Base-by-base conservation (phyloP, 345 rosid species). In the Moricandia arvensis region DNA sequence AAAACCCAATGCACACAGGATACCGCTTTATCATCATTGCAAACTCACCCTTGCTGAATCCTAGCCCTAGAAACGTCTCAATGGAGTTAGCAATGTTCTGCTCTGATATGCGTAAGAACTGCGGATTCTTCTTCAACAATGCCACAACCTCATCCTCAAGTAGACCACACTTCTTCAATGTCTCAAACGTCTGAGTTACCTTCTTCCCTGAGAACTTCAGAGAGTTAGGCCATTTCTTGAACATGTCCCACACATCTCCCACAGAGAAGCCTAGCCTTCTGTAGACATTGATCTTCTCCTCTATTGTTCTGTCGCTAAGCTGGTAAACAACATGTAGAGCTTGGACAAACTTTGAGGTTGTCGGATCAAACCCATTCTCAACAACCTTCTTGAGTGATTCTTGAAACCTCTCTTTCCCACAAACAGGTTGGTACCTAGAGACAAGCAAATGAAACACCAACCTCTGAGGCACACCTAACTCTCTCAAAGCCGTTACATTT, bases 251-350 rank as follows among this genome's bases (percentile, higher is more conserved):
- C 10, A 69, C 15, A 2, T 76, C 83, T 5, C 15, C 80, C 4
- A 65, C 75, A 17, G 65, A 30, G 47, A 75, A 85, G 27, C 82
- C 85, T 73, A 77, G 75, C 21, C 34, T 69, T 57, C 2, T 54
- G 13, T 35, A 69, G 1, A 12, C n/a, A 18, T 54, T 3, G 8
- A 55, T n/a, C 0, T 57, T 69, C 11, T 69, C 73, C 24, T 55
- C 78, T 54, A 73, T 62, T 4, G 67, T 75, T 15, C 53, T n/a
- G 3, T 71, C 9, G 0, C 13, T 69, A 8, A 33, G 18, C 10
- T 7, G 3, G 29, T 6, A 34, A 26, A 78, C 3, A 1, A 53
- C 54, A 0, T 7, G 9, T 0, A 83, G 4, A n/a, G 87, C 89
- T 0, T 6, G 6, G 24, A 63, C 54, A 61, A 83, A 83, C 35